These are phyloP conservation scores for Exophiala sideris DNA, from an alignment of 2,329 filamentous ascomycete species.

Conservation along the genomic window DNA sequence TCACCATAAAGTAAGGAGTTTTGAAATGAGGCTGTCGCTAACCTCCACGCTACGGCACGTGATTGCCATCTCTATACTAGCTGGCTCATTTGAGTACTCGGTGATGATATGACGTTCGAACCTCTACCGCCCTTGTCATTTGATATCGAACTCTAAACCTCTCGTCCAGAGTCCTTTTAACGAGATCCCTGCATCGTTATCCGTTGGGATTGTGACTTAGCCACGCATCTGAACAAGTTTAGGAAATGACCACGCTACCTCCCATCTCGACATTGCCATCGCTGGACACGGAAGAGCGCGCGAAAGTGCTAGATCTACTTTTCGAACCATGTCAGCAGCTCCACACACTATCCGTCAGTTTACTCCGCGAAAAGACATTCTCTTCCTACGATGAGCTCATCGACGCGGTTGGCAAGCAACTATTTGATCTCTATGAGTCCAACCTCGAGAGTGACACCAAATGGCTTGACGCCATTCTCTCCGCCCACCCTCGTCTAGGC, in stretches of 20 bases:
- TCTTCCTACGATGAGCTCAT: constrained; percentile 68
- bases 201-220: too few species aligned
- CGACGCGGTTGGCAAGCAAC: constrained; percentile 59
- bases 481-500: constrained; percentile 78
- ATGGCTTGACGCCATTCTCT: constrained; percentile 68
- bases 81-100: too few species aligned
- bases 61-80: too few species aligned
- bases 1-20: too few species aligned
- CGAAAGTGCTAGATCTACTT: constrained; percentile 24
- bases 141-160: too few species aligned
- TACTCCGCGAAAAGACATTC: constrained; percentile 61
- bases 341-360: constrained; percentile 66
- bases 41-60: too few species aligned
- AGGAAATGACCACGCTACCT: constrained; percentile 49
- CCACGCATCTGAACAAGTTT: too few species aligned
- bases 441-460: constrained; percentile 49
- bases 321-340: constrained; percentile 70
- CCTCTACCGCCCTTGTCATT: too few species aligned
- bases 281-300: constrained; percentile 19
- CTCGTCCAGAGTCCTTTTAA: too few species aligned
- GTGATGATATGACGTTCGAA: too few species aligned
- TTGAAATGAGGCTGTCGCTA: too few species aligned
- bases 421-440: constrained; percentile 58
- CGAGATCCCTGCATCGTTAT: too few species aligned
- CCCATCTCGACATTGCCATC: constrained; percentile 18